Evolutionary conservation across 2,329 filamentous ascomycete genomes (phyloP), one percentile per base, ranked within the genome.

Genomic region (Penicillium sp.): DNA sequence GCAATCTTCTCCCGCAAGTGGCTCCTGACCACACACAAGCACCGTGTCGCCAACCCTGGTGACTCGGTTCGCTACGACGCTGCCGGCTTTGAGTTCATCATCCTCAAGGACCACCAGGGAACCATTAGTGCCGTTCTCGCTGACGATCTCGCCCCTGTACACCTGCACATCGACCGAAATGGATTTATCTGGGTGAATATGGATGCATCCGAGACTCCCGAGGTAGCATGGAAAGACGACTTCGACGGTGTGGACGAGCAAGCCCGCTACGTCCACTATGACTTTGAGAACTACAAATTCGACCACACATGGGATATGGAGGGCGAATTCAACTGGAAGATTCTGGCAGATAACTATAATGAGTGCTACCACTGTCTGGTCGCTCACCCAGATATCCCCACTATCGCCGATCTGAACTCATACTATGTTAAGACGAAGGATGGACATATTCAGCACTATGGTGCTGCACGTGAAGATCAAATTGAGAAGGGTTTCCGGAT

Each of bases 271-370:
- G 65, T 74, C 24, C 62, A 76, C 56, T 84, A 80, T 72, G 75
- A 82, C 67, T 82, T 82, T 60, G 77, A 80, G 0, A 75, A 85
- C 41, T 88, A 85, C 66, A 67, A 72, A 29, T 86, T 85, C 60
- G 84, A 86, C 60, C 83, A 86, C 69, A 72, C 73, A 27, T 86
- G 82, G 82, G 79, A 84, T 59, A 82, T 84, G 79, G 79, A 83
- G 53, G 80, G 80, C 0, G 78, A 80, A 22, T 84, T 81, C 68
- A 86, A 86, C 73, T 86, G 84, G 84, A 86, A 86, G 74, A 82
- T 82, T 19, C 68, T 85, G 24, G 80, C 81, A 19, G 86, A 87
- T 65, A 87, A 88, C 75, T 88, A 86, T 76, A 88, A 88, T 68
- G 84, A 72, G 51, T 73, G 70, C 60, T 71, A 72, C 27, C 67